A percentile compares a stretch with the other conserved stretches of the same genome.
phyloP scores from a whole-genome alignment of 2,329 filamentous ascomycete species.

The Clonostachys byssicola region DNA sequence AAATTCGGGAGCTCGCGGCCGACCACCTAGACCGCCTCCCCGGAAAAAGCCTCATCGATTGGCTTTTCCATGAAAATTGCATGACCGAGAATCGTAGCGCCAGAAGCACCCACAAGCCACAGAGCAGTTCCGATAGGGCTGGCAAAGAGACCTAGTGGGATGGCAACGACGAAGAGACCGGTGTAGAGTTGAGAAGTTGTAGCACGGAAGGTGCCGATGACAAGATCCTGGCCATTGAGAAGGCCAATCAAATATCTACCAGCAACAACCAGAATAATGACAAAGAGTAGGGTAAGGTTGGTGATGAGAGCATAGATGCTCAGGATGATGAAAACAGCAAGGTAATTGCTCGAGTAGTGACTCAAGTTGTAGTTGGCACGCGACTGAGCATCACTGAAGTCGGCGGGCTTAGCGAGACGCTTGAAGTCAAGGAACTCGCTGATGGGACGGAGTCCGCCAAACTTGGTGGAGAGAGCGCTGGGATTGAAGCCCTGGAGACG shows the following conservation, averaged over 20 bases:
- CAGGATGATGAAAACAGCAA: slow-evolving; percentile 88
- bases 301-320: slow-evolving; percentile 92
- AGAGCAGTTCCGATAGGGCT: slow-evolving; percentile 81
- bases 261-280: slow-evolving; percentile 80
- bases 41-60: slow-evolving; percentile 99
- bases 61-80: slow-evolving; percentile 96
- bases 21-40: slow-evolving; percentile 99
- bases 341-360: slow-evolving; percentile 99
- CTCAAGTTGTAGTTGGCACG: slow-evolving; percentile 95
- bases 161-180: slow-evolving; percentile 73
- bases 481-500: slow-evolving; percentile 81
- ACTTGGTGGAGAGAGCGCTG: slow-evolving; percentile 74
- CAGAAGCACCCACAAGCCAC: slow-evolving; percentile 94
- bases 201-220: slow-evolving; percentile 76
- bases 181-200: slow-evolving; percentile 95
- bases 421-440: slow-evolving; percentile 96
- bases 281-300: slow-evolving; percentile 82
- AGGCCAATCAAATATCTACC: slow-evolving; percentile 92
- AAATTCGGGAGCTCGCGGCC: slow-evolving; percentile 96
- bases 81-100: slow-evolving; percentile 91
- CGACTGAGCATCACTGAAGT: slow-evolving; percentile 86
- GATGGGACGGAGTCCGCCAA: slow-evolving; percentile 87
- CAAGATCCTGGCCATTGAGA: slow-evolving; percentile 82
- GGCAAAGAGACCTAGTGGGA: slow-evolving; percentile 81
- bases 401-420: slow-evolving; percentile 88